Base-by-base conservation (phyloP, 83 land plant genomes). In the Isoetes engelmannii region DNA sequence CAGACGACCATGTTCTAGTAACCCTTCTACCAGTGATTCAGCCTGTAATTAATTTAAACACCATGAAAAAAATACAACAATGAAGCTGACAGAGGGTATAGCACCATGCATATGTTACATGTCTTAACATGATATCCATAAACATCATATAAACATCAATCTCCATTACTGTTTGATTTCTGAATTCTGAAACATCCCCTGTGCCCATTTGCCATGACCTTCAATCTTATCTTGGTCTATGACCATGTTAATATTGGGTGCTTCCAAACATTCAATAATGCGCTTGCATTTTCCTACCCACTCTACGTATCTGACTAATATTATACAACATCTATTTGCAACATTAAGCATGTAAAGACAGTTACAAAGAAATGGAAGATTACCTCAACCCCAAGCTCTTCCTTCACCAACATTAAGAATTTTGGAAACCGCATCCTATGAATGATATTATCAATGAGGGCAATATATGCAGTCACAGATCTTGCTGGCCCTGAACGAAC, bases 1-100 rank as follows among this genome's bases (percentile, higher is more conserved):
- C 17, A 93, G 88, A 49, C 98, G 85, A 4, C 98, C 98, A 78
- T 90, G 85, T 75, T 90, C 83, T 57, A 93, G 78, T 53, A 93
- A 73, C 42, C 85, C 86, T 72, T 80, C 83, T 7, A 87, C 56
- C 60, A 93, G 74, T 9, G 69, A 63, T 47, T 77, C 84, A 60
- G 86, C 85, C 97, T 87, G 82, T 7, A 59, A 7, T 9, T 7
- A 49, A 49, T 12, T 7, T 49, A 49, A 49, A 15, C 54, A 50
- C 13, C 53, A 49, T 49, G n/a, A 12, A 28, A 61, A 47, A 71
- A 54, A 44, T 68, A 63, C 20, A 12, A 64, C 43, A 44, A 18
- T 47, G 51, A 17, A 54, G 20, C 37, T 43, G n/a, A 28, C 37
- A 28, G 2, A 28, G 37, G 37, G 37, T 2, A 2, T 28, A 28